phyloP scores from a whole-genome alignment of 2,329 filamentous ascomycete species.

The Fusarium pseudograminearum region DNA sequence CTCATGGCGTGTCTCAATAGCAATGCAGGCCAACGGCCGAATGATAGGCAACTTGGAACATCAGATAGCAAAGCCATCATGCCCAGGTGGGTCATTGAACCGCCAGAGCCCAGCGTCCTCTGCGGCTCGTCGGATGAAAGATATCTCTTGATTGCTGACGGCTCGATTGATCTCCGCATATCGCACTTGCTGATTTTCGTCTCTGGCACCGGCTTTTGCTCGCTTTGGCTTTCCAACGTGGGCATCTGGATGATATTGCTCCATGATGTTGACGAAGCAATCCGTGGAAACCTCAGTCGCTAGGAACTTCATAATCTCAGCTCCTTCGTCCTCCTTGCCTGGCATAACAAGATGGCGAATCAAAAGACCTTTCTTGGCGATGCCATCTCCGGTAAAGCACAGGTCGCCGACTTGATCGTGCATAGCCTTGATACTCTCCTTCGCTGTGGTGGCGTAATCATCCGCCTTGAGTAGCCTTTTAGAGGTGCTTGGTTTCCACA shows the following conservation, averaged over 20 bases:
- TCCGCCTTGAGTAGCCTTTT: slow-evolving; percentile 81
- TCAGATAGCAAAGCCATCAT: slow-evolving; percentile 65
- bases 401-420: slow-evolving; percentile 84
- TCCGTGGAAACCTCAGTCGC: slow-evolving; percentile 79
- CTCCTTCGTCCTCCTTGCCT: slow-evolving; percentile 78
- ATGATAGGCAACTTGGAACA: slow-evolving; percentile 16
- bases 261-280: slow-evolving; percentile 88
- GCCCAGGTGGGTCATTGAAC: slow-evolving; percentile 74
- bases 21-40: slow-evolving; percentile 15
- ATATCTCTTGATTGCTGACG: slow-evolving; percentile 70
- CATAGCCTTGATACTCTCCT: slow-evolving; percentile 84
- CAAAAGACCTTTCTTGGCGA: slow-evolving; percentile 81
- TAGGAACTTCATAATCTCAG: slow-evolving; percentile 80
- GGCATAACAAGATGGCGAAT: slow-evolving; percentile 89
- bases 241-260: slow-evolving; percentile 85
- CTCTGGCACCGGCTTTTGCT: slow-evolving; percentile 40
- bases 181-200: slow-evolving; percentile 66
- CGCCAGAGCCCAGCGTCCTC: slow-evolving; percentile 80
- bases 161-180: slow-evolving; percentile 84
- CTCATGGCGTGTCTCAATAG: slow-evolving; percentile 18
- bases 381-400: slow-evolving; percentile 83
- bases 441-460: slow-evolving; percentile 77
- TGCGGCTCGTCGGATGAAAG: slow-evolving; percentile 74
- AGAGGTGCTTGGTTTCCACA: slow-evolving; percentile 76
- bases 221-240: slow-evolving; percentile 79